Evolutionary conservation across 257 asterid species (phyloP).

Genomic region (Nicotiana otophora): DNA sequence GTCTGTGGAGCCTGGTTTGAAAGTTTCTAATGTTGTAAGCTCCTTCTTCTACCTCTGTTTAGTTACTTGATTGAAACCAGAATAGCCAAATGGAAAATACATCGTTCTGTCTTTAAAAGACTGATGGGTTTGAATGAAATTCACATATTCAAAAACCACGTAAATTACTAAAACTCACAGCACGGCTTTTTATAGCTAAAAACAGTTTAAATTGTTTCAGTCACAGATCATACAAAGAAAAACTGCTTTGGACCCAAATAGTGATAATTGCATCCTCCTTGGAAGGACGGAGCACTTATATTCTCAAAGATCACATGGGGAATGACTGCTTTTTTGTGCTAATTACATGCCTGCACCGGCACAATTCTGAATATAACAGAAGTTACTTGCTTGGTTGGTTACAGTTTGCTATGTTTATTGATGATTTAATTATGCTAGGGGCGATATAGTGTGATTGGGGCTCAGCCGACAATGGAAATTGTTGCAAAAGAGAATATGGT

Average conservation of each 20-base stretch:
- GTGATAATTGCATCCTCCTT: neutral
- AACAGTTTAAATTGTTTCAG: slow-evolving; percentile 1
- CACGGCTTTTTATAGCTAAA: neutral
- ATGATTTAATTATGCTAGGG: slow-evolving; percentile 54
- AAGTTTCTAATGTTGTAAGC: slow-evolving; percentile 73
- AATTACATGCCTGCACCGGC: neutral
- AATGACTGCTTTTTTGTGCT: neutral
- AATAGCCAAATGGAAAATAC: neutral
- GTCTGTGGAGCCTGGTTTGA: slow-evolving; percentile 80
- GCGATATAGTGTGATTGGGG: slow-evolving; percentile 86
- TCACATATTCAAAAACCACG: neutral
- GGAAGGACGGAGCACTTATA: neutral
- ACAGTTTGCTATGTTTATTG: slow-evolving; percentile 22
- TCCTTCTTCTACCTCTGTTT: neutral
- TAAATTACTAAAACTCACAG: neutral
- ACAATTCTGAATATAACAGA: neutral
- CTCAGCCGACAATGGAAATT: slow-evolving; percentile 96
- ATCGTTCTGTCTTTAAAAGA: neutral
- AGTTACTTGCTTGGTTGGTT: neutral
- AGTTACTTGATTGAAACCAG: slow-evolving; percentile 4
- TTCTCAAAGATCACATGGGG: neutral
- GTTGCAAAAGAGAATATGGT: slow-evolving; percentile 85
- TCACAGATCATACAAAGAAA: neutral
- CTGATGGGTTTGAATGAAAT: slow-evolving; percentile 4
- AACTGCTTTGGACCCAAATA: neutral